Conservation (phyloP, 2,329 filamentous ascomycete species). For the Venturia nashicola region DNA sequence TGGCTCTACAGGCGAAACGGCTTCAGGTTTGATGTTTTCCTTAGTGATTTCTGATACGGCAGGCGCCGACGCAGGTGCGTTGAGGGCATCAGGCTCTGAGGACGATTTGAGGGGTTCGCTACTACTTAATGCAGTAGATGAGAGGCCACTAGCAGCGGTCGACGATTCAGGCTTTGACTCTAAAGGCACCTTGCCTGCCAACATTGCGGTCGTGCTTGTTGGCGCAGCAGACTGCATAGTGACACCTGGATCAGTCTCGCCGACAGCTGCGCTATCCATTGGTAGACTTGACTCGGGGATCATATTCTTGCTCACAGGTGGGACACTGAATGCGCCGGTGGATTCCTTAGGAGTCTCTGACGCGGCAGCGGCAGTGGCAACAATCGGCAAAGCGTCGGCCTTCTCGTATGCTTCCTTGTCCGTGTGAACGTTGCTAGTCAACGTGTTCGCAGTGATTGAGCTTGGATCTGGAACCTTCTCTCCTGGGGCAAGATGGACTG, state of each 20-base stretch:
- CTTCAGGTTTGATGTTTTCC: neutral
- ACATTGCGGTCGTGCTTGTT: constrained; percentile 32
- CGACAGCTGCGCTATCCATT: constrained; percentile 36
- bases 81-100: constrained; percentile 21
- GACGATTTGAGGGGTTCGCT: constrained; percentile 16
- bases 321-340: constrained; percentile 31
- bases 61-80: constrained; percentile 22
- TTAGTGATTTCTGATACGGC: constrained; percentile 18
- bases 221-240: constrained; percentile 14
- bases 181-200: constrained; percentile 33
- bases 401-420: constrained; percentile 66
- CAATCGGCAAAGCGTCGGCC: constrained; percentile 30
- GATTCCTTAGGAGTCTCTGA: neutral
- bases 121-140: constrained; percentile 9
- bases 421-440: constrained; percentile 51
- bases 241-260: constrained; percentile 25
- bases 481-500: constrained; percentile 65
- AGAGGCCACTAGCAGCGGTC: neutral
- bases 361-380: constrained; percentile 22
- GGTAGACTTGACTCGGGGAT: constrained; percentile 78
- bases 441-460: constrained; percentile 54
- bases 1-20: constrained; percentile 12
- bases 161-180: constrained; percentile 20
- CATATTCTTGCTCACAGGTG: constrained; percentile 44
- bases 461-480: constrained; percentile 61